These are phyloP conservation scores for Fusarium sp. DNA, from an alignment of 2,329 filamentous ascomycete species.

Conservation along the genomic window DNA sequence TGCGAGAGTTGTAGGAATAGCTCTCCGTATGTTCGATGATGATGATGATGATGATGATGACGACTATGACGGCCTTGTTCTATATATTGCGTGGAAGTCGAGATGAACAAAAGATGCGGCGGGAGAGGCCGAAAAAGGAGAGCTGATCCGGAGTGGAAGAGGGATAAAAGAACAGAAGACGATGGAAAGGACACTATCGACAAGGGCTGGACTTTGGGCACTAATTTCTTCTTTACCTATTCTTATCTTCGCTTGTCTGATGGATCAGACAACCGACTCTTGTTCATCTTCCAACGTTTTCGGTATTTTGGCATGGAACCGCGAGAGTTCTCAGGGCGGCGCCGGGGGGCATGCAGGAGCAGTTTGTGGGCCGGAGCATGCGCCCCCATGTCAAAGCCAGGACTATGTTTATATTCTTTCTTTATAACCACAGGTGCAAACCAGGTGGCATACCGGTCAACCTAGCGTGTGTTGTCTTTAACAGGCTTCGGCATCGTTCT, in stretches of 20 bases:
- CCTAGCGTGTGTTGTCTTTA: conserved; percentile 19
- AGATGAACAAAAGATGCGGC: conserved; percentile 17
- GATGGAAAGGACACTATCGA: conserved; percentile 7
- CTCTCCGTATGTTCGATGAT: conserved; percentile 22
- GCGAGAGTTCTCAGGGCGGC: conserved; percentile 5
- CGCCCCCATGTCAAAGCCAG: conserved; percentile 3
- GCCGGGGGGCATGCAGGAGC: conserved; percentile 5
- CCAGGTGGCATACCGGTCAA: conserved; percentile 20
- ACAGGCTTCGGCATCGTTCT: conserved; percentile 2
- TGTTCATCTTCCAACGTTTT: conserved; percentile 1
- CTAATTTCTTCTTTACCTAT: conserved; percentile 7
- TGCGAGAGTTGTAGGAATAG: conserved; percentile 27
- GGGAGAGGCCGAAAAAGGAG: conserved; percentile 18
- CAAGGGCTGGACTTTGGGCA: conserved; percentile 8
- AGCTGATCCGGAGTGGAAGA: conserved; percentile 15
- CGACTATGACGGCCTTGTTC: conserved; percentile 28
- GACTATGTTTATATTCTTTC: conserved; percentile 27
- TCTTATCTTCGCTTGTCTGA: conserved; percentile 7
- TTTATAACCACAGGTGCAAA: conserved; percentile 19
- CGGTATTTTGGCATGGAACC: conserved; percentile 11
- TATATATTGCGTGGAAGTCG: conserved; percentile 9
- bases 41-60: conserved; percentile 15
- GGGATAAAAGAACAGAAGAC: conserved; percentile 20
- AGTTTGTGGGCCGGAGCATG: conserved; percentile 20
- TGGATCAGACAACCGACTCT: conserved; percentile 2